Conservation (phyloP, 192 early-diverging fungal genomes). For the Martensiomyces pterosporus region DNA sequence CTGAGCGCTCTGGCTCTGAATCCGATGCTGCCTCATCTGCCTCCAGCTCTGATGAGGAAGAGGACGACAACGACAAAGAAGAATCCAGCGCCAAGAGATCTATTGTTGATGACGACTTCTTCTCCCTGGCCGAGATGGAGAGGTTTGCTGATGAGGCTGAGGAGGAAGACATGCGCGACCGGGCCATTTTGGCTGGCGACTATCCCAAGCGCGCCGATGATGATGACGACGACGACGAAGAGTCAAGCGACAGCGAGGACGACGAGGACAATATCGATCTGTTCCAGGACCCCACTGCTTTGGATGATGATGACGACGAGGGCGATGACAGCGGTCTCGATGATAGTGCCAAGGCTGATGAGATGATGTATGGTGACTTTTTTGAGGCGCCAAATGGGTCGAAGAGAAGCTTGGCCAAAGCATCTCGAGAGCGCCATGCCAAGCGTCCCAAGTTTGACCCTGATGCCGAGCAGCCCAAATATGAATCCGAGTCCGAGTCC, state of each 20-base stretch:
- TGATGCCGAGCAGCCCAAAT: conserved; percentile 28
- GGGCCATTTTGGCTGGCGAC: conserved; percentile 52
- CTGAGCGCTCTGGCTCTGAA: conserved; percentile 41
- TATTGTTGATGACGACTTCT: conserved; percentile 90
- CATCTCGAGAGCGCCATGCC: conserved; percentile 28
- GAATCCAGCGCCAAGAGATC: conserved; percentile 37
- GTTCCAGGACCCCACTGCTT: conserved; percentile 41
- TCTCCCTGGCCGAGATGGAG: conserved; percentile 83
- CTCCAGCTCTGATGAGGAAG: conserved; percentile 23
- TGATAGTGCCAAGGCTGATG: conserved; percentile 55
- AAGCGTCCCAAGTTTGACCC: conserved; percentile 49
- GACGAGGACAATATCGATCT: conserved; percentile 59
- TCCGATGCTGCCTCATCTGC: conserved; percentile 46
- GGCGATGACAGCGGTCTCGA: conserved; percentile 64
- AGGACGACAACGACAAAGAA: conserved; percentile 25
- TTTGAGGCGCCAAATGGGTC: conserved; percentile 64
- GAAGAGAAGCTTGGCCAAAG: conserved; percentile 44
- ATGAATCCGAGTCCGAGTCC: conserved; percentile 44
- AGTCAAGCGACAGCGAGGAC: conserved; percentile 36
- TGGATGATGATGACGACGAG: conserved; percentile 59
- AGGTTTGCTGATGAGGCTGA: conserved; percentile 79
- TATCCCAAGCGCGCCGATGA: conserved; percentile 48
- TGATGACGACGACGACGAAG: conserved; percentile 58
- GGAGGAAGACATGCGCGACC: conserved; percentile 44
- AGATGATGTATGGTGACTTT: conserved; percentile 81